Percentiles rank a stretch among this genome's conserved stretches.
Evolutionary conservation across 2,329 filamentous ascomycete species (phyloP).

Genomic region (Alternaria tenuissima): DNA sequence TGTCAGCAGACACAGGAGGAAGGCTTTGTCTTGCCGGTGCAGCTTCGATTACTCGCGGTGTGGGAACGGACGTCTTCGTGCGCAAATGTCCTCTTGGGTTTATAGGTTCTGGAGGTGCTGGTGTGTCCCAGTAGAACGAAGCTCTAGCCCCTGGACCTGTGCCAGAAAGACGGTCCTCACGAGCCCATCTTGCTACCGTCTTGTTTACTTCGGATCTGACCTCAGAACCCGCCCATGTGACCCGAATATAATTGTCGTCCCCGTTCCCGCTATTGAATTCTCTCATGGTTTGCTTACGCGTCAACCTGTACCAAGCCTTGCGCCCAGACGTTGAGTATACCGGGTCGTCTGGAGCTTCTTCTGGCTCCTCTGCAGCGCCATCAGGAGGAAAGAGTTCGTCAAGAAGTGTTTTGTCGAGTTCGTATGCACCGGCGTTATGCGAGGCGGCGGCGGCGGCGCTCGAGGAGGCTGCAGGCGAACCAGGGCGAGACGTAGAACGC

Average conservation of each 20-base stretch:
- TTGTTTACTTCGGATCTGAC: slow-evolving; percentile 47
- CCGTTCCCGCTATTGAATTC: slow-evolving; percentile 48
- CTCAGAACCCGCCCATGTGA: slow-evolving; percentile 48
- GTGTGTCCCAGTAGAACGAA: slow-evolving; percentile 51
- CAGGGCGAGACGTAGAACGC: neutral
- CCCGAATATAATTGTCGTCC: slow-evolving; percentile 49
- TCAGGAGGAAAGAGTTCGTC: slow-evolving; percentile 37
- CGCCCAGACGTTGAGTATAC: slow-evolving; percentile 46
- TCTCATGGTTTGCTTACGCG: slow-evolving; percentile 49
- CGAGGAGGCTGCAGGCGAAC: neutral
- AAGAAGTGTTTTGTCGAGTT: slow-evolving; percentile 33
- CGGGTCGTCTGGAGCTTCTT: slow-evolving; percentile 38
- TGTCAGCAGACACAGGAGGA: slow-evolving; percentile 31
- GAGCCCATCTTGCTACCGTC: slow-evolving; percentile 47
- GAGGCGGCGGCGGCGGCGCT: neutral
- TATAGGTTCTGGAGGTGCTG: slow-evolving; percentile 29
- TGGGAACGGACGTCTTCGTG: slow-evolving; percentile 33
- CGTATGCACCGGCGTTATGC: neutral
- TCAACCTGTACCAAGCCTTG: slow-evolving; percentile 53
- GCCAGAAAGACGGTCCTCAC: slow-evolving; percentile 50
- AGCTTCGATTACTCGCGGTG: slow-evolving; percentile 22
- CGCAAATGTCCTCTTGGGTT: slow-evolving; percentile 28
- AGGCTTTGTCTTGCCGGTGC: slow-evolving; percentile 29
- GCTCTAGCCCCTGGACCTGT: slow-evolving; percentile 45
- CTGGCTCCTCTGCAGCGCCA: slow-evolving; percentile 10